Conservation (phyloP, 352 stramenopile species). For the Phytopythium litorale region DNA sequence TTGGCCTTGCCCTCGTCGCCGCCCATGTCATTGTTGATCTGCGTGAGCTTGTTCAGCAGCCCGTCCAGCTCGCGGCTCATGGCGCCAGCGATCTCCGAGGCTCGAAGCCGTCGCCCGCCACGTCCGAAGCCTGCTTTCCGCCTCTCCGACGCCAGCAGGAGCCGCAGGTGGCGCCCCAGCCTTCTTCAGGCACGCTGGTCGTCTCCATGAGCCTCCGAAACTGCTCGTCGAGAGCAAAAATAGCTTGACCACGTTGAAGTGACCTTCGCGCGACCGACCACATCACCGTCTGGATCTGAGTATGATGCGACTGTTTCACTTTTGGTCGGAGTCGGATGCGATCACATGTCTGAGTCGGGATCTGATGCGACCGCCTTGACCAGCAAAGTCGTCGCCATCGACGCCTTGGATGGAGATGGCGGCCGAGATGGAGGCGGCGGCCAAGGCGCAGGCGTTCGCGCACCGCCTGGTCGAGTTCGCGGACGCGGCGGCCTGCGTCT, state of each 20-base stretch:
- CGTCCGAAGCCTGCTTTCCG: neutral
- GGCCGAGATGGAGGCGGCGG: neutral
- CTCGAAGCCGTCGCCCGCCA: neutral
- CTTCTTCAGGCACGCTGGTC: neutral
- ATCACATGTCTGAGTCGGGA: neutral
- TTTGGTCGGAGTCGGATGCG: neutral
- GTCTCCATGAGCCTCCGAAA: neutral
- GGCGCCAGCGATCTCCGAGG: neutral
- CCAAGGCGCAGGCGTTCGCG: conserved; percentile 57
- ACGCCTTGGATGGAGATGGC: neutral
- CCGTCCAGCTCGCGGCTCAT: conserved; percentile 82
- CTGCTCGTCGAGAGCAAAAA: neutral
- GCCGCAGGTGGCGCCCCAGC: neutral
- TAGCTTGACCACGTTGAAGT: conserved; percentile 2
- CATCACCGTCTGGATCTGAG: neutral
- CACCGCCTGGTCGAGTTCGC: conserved; percentile 79
- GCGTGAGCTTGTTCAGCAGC: conserved; percentile 63
- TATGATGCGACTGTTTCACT: neutral
- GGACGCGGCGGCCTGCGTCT: conserved; percentile 40
- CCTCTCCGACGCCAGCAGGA: neutral
- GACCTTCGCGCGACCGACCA: conserved; percentile 3
- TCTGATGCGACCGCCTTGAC: neutral
- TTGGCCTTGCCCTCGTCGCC: conserved; percentile 69
- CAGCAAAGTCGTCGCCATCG: neutral
- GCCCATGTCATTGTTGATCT: conserved; percentile 81